A percentile compares a stretch with the other conserved stretches of the same genome.
These are phyloP conservation scores for Pyrus communis DNA, from an alignment of 306 rosid species.

Conservation along the genomic window DNA sequence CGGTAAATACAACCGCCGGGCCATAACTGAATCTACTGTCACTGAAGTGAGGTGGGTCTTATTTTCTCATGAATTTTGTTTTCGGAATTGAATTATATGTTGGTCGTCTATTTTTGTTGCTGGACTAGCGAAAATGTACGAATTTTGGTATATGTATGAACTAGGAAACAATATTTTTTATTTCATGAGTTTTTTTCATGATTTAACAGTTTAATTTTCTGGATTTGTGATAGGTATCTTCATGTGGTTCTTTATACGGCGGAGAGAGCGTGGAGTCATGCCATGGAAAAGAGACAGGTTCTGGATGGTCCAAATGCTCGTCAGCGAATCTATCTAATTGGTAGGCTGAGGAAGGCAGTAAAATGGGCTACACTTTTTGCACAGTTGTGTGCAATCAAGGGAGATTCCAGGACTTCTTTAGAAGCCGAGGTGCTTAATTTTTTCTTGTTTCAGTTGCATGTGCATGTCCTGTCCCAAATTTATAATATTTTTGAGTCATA, in stretches of 20 bases:
- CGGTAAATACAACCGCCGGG: constrained; percentile 63
- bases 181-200: background rate
- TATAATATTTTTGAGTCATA: background rate
- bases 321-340: constrained; percentile 85
- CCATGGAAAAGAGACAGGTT: constrained; percentile 98
- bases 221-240: constrained; percentile 69
- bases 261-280: constrained; percentile 99
- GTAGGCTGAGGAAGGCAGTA: constrained; percentile 93
- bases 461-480: background rate
- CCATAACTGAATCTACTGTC: constrained; percentile 68
- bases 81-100: background rate
- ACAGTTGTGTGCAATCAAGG: constrained; percentile 78
- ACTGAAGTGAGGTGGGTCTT: constrained; percentile 74
- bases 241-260: constrained; percentile 78
- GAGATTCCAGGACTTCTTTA: constrained; percentile 91
- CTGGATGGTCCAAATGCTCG: constrained; percentile 86
- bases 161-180: background rate
- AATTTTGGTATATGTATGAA: constrained; percentile 5
- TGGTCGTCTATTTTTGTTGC: background rate
- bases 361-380: constrained; percentile 91
- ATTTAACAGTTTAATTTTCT: constrained; percentile 17
- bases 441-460: background rate
- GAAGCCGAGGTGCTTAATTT: constrained; percentile 80
- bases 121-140: background rate
- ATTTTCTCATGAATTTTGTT: background rate